Evolutionary conservation across 2,329 filamentous ascomycete genomes (phyloP).

Genomic region (Cladosporium austrohemisphaericum): DNA sequence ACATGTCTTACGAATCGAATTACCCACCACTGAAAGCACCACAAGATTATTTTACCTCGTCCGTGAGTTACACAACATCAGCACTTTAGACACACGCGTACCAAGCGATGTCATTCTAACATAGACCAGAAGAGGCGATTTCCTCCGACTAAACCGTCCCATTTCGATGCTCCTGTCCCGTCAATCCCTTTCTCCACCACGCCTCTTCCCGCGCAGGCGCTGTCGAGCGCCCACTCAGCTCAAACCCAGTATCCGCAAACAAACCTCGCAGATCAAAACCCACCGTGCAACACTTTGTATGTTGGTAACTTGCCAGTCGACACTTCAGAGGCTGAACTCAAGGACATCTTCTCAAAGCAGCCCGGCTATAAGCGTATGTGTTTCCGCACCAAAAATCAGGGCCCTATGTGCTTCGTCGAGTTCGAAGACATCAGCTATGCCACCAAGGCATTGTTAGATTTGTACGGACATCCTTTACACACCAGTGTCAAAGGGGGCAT

Average conservation of each 20-base stretch:
- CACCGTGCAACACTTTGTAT: slow-evolving; percentile 95
- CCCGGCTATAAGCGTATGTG: slow-evolving; percentile 93
- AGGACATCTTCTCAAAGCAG: slow-evolving; percentile 86
- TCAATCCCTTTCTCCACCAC: too few relatives aligned
- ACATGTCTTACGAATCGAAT: too few relatives aligned
- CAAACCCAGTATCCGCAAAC: slow-evolving; percentile 81
- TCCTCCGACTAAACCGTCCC: too few relatives aligned
- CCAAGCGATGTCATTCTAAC: too few relatives aligned
- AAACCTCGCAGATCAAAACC: slow-evolving; percentile 93
- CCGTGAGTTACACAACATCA: too few relatives aligned
- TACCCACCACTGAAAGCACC: too few relatives aligned
- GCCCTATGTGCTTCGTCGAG: slow-evolving; percentile 98
- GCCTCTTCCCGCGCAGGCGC: too few relatives aligned
- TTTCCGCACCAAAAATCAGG: slow-evolving; percentile 91
- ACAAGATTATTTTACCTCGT: too few relatives aligned
- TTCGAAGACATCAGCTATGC: slow-evolving; percentile 92
- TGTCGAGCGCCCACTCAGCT: too few relatives aligned
- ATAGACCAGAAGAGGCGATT: too few relatives aligned
- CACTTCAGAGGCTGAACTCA: slow-evolving; percentile 92
- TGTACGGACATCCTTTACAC: slow-evolving; percentile 81
- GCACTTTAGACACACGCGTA: too few relatives aligned
- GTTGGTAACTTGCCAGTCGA: slow-evolving; percentile 94
- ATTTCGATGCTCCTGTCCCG: too few relatives aligned
- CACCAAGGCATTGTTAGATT: slow-evolving; percentile 82
- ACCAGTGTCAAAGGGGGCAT: slow-evolving; percentile 95